phyloP scores from a whole-genome alignment of 352 stramenopile genomes.

The Phytophthora agathidicida region DNA sequence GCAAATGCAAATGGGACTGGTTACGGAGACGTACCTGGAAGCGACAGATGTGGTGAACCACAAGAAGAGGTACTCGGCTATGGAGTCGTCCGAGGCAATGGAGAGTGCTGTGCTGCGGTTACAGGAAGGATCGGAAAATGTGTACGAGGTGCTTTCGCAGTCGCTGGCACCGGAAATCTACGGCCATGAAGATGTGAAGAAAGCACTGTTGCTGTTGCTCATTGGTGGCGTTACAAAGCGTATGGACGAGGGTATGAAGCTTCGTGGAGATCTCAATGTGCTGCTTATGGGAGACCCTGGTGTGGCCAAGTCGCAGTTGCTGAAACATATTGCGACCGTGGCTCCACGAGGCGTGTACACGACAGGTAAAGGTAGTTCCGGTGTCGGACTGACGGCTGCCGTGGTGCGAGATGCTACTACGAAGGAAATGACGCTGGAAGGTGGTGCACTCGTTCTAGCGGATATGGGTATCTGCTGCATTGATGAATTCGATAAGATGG shows the following conservation, averaged over 20 bases:
- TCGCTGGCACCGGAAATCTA: conserved; percentile 99
- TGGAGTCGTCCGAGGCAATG: conserved; percentile 87
- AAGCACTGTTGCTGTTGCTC: conserved; percentile 97
- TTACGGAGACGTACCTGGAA: conserved; percentile 98
- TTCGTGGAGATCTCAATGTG: conserved; percentile 99
- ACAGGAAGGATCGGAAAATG: conserved; percentile 67
- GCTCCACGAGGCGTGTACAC: conserved; percentile 99
- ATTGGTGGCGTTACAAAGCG: conserved; percentile 93
- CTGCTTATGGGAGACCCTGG: conserved; percentile 98
- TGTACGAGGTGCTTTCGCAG: conserved; percentile 94
- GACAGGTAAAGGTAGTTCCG: conserved; percentile 98
- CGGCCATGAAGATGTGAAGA: conserved; percentile 99
- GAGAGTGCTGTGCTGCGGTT: conserved; percentile 74
- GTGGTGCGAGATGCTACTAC: conserved; percentile 96
- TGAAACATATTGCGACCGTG: conserved; percentile 98
- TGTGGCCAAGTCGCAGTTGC: conserved; percentile 99
- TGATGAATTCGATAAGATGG: conserved; percentile 99
- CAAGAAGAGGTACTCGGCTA: conserved; percentile 97
- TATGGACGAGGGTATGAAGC: conserved; percentile 94
- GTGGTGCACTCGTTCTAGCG: conserved; percentile 97
- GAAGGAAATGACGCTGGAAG: conserved; percentile 92
- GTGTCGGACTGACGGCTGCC: conserved; percentile 98
- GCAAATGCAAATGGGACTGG: conserved; percentile 97
- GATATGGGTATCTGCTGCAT: conserved; percentile 99
- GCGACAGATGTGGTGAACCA: conserved; percentile 95